A percentile compares a stretch with the other conserved stretches of the same genome.
phyloP scores from a whole-genome alignment of 2,329 filamentous ascomycete species.

The Davidsoniella eucalypti region DNA sequence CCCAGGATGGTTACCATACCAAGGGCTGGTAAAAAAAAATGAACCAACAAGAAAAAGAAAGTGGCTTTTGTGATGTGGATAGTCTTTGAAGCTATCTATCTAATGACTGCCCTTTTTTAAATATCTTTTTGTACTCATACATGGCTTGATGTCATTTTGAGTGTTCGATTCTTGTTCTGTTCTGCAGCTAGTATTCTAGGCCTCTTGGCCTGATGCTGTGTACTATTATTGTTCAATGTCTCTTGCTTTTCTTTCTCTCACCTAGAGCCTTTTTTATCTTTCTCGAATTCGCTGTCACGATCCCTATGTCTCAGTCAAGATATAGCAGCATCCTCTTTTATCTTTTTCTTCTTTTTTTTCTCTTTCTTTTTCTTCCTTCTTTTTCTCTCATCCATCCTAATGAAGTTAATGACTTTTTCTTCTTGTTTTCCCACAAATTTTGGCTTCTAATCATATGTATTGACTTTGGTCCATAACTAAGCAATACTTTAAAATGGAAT shows the following conservation, averaged over 20 bases:
- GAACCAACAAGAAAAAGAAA: too few species aligned
- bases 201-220: neutral
- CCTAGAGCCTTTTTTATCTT: neutral
- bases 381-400: neutral
- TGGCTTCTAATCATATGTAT: too few species aligned
- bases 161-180: too few species aligned
- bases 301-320: neutral
- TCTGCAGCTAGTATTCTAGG: too few species aligned
- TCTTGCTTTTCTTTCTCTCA: slow-evolving; percentile 1
- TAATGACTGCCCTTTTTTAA: slow-evolving; percentile 5
- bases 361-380: neutral
- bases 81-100: slow-evolving; percentile 5
- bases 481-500: neutral
- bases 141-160: neutral
- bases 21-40: slow-evolving; percentile 24
- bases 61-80: neutral
- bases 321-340: neutral
- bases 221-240: slow-evolving; percentile 4
- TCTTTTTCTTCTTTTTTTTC: neutral
- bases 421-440: neutral
- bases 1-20: slow-evolving; percentile 33
- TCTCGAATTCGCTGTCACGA: neutral
- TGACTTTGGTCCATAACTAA: too few species aligned
- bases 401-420: neutral
- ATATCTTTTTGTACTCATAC: neutral